Base-by-base conservation (phyloP, 2,329 filamentous ascomycete genomes). In the Colletotrichum euphorbiae region DNA sequence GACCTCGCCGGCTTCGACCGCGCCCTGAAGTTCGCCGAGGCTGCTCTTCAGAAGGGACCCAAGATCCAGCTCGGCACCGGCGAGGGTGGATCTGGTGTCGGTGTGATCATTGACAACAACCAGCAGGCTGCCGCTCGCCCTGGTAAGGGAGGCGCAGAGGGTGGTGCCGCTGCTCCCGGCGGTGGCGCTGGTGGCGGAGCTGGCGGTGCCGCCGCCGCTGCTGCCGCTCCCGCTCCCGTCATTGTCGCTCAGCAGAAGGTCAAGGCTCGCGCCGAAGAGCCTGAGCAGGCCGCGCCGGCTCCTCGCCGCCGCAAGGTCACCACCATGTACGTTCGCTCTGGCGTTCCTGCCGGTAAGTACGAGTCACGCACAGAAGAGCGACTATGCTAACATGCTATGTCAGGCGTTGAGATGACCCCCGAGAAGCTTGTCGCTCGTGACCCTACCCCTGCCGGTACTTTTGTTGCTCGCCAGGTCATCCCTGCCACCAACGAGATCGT, bases 271-370 rank as follows among this genome's bases (percentile, higher is more conserved):
- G 48, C 54, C 15, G 58, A 67, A 1, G 69, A 68, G 24, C 19
- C 58, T 21, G 57, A 66, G 62, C 69, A 64, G 48, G 40, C 58
- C 28, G 57, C 62, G 67, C 69, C 58, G 48, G 45, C 76, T 42
- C 77, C 77, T n/a, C 75, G 75, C 61, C 77, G 77, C 50, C 78
- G 79, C 51, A 82, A 80, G 74, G 80, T 83, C 64, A 83, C 81
- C 52, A 82, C 80, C 70, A 83, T 83, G 81, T 83, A 81, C 67
- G 77, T 83, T 63, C 79, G 80, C 73, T 79, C 80, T 46, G 81
- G 81, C 62, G 75, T 83, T 61, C 80, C 80, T 36, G 75, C 75
- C 45, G 76, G 81, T 83, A 74, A 81, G 80, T 79, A 33, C 36
- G 12, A 43, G 13, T 24, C 33, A 19, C 28, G 15, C 17, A 4